These are phyloP conservation scores for Blastocystis sp. DNA, from an alignment of 352 stramenopile genomes.

Conservation along the genomic window DNA sequence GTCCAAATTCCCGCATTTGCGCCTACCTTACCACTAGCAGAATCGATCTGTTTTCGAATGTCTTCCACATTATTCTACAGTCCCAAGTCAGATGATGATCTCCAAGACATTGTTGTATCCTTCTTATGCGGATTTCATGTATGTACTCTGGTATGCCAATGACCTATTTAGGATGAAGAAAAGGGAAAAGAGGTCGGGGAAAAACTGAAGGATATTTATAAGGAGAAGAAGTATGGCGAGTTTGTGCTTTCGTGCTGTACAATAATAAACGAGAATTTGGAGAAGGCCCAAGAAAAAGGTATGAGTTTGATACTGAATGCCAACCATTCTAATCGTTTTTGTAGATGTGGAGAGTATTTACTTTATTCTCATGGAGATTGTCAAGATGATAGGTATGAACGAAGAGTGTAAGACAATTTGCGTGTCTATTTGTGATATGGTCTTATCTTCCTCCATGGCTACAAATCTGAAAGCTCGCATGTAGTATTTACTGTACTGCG, in stretches of 20 bases:
- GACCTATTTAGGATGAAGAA: constrained; percentile 18
- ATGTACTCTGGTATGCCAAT: not conserved
- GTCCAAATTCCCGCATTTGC: too few species aligned
- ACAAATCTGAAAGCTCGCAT: constrained; percentile 31
- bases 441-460: constrained; percentile 1
- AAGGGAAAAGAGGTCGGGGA: constrained; percentile 6
- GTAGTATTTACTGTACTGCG: not conserved
- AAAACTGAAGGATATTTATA: not conserved
- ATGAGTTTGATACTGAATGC: not conserved
- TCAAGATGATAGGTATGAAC: constrained; percentile 14
- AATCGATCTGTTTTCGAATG: not conserved
- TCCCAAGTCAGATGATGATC: constrained; percentile 1
- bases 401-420: constrained; percentile 40
- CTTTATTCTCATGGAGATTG: constrained; percentile 50
- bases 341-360: constrained; percentile 63
- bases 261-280: not conserved
- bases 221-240: constrained; percentile 35
- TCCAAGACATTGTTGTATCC: constrained; percentile 20
- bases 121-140: constrained; percentile 50
- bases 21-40: not conserved
- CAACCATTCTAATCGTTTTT: not conserved
- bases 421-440: constrained; percentile 19
- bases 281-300: constrained; percentile 7
- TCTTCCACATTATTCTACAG: constrained; percentile 55
- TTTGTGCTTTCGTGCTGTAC: constrained; percentile 19